Conservation (phyloP, 208 protist genomes). For the Crithidia fasciculata region DNA sequence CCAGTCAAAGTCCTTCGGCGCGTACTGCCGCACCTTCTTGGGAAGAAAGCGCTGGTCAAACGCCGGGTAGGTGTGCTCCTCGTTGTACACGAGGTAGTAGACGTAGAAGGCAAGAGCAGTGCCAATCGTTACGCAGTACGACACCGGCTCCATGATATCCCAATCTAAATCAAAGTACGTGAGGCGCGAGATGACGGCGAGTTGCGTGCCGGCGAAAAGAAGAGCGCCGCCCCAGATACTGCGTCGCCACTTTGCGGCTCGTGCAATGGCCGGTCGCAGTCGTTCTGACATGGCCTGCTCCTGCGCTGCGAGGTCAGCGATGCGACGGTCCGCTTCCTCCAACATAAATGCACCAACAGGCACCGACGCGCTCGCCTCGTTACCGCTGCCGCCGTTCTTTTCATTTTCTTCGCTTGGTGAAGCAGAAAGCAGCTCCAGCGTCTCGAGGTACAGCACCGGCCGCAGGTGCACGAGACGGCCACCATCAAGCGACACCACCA, state of each 20-base stretch:
- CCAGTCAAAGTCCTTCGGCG: slow-evolving; percentile 79
- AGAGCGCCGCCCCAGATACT: slow-evolving; percentile 67
- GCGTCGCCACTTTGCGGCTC: slow-evolving; percentile 61
- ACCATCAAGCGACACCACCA: slow-evolving; percentile 58
- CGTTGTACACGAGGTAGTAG: slow-evolving; percentile 62
- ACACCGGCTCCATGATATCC: slow-evolving; percentile 92
- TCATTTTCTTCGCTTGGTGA: not conserved
- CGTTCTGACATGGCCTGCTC: slow-evolving; percentile 43
- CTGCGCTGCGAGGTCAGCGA: slow-evolving; percentile 38
- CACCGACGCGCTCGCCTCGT: not conserved
- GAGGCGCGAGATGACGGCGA: slow-evolving; percentile 82
- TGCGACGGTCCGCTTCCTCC: slow-evolving; percentile 39
- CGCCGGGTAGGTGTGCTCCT: slow-evolving; percentile 55
- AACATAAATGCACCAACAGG: slow-evolving; percentile 40
- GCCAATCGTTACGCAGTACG: slow-evolving; percentile 73
- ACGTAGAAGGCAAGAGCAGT: slow-evolving; percentile 74
- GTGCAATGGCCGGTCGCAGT: slow-evolving; percentile 54
- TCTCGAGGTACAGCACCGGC: slow-evolving; percentile 61
- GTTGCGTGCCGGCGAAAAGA: slow-evolving; percentile 62
- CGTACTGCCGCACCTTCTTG: slow-evolving; percentile 61
- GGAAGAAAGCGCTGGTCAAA: slow-evolving; percentile 64
- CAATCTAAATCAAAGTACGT: slow-evolving; percentile 91
- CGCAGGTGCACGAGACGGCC: slow-evolving; percentile 63
- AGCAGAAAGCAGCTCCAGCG: slow-evolving; percentile 17
- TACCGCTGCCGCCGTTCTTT: not conserved